Conservation (phyloP, 495 filamentous ascomycete species). For the Trichoderma asperelloides region DNA sequence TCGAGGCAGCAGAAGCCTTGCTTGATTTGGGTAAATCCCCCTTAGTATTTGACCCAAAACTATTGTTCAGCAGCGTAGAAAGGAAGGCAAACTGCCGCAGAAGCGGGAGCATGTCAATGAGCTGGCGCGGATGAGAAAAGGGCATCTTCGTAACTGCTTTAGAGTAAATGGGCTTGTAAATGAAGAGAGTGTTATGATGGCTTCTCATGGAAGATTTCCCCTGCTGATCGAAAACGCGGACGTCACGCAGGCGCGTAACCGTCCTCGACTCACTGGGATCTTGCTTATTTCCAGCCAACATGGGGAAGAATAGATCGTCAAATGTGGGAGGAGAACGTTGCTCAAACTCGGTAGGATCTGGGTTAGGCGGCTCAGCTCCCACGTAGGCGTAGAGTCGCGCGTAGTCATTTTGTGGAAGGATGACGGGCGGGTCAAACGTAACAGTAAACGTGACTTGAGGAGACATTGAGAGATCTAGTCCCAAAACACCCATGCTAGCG, state of each 20-base stretch:
- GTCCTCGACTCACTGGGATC: slow-evolving; percentile 32
- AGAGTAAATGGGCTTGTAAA: slow-evolving; percentile 61
- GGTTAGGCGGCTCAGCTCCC: slow-evolving; percentile 44
- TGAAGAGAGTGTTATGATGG: slow-evolving; percentile 62
- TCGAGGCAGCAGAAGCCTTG: slow-evolving; percentile 5
- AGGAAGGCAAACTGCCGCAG: slow-evolving; percentile 70
- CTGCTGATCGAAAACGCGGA: slow-evolving; percentile 23
- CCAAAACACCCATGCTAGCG: slow-evolving; percentile 25
- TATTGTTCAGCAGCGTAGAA: slow-evolving; percentile 52
- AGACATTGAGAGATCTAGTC: slow-evolving; percentile 23
- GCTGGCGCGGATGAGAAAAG: slow-evolving; percentile 80
- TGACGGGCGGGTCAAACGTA: slow-evolving; percentile 73
- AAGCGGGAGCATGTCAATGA: slow-evolving; percentile 65
- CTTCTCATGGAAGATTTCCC: slow-evolving; percentile 34
- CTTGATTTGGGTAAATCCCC: slow-evolving; percentile 6
- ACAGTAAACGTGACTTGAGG: slow-evolving; percentile 77
- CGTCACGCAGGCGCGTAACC: slow-evolving; percentile 26
- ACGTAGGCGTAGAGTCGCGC: slow-evolving; percentile 52
- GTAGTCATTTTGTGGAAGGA: slow-evolving; percentile 60
- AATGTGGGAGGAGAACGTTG: slow-evolving; percentile 48
- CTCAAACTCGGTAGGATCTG: neutral
- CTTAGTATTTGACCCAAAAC: slow-evolving; percentile 29
- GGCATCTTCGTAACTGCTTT: slow-evolving; percentile 60
- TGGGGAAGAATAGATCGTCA: slow-evolving; percentile 56
- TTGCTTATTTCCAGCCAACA: slow-evolving; percentile 22